phyloP scores from a whole-genome alignment of 2,329 filamentous ascomycete genomes.

The Penicillium digitatum region DNA sequence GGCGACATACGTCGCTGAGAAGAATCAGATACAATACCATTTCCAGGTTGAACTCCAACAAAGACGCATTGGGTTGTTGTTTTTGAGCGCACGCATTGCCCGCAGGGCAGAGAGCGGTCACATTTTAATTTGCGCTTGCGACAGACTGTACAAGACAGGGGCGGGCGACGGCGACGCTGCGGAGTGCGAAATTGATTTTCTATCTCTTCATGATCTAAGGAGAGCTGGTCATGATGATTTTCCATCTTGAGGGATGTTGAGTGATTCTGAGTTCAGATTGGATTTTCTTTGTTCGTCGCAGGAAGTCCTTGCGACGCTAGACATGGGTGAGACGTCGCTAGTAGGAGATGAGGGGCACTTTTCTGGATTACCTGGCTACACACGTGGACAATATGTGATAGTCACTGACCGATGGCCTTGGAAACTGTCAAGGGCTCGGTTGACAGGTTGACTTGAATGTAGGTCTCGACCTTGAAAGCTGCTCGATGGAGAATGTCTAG shows the following conservation, averaged over 20 bases:
- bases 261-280: not conserved
- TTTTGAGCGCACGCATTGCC: conserved; percentile 54
- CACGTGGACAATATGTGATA: not conserved
- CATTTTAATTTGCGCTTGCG: conserved; percentile 74
- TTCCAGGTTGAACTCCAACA: conserved; percentile 25
- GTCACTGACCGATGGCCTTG: not conserved
- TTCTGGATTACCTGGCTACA: not conserved
- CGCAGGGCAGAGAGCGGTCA: conserved; percentile 68
- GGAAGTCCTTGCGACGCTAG: not conserved
- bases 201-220: conserved; percentile 7
- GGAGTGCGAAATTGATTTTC: not conserved
- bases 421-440: not conserved
- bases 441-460: not conserved
- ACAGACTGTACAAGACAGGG: conserved; percentile 64
- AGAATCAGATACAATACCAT: conserved; percentile 1
- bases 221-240: conserved; percentile 5
- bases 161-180: conserved; percentile 60
- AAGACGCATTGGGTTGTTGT: conserved; percentile 54
- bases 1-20: conserved; percentile 17
- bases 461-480: not conserved
- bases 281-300: not conserved
- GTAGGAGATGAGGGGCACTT: not conserved
- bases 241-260: conserved; percentile 2
- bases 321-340: not conserved
- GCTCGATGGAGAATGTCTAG: not conserved